phyloP scores from a whole-genome alignment of 108 stramenopile genomes.

The Licmophora abbreviata region DNA sequence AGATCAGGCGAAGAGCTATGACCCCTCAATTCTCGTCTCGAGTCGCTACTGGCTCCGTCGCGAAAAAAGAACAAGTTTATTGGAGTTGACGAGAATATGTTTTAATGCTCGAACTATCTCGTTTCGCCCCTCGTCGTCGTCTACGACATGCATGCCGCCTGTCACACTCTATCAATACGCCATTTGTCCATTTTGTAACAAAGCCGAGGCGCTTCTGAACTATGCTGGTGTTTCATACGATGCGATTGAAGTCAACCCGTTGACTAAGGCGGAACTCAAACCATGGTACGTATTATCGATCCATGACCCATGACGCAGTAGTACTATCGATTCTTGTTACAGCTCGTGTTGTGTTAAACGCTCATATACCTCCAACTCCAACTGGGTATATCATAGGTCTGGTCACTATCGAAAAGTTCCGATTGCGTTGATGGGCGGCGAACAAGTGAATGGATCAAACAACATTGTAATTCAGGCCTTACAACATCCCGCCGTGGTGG shows the following conservation, averaged over 20 bases:
- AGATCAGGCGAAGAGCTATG: no score
- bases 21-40: no score
- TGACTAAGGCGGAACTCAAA: slow-evolving; percentile 82
- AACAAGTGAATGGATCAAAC: slow-evolving; percentile 56
- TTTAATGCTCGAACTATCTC: no score
- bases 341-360: background rate
- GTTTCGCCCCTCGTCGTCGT: background rate
- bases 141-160: slow-evolving; percentile 5
- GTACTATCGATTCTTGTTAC: no score
- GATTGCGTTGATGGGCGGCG: slow-evolving; percentile 50
- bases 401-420: slow-evolving; percentile 85
- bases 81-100: no score
- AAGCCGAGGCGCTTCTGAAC: slow-evolving; percentile 61
- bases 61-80: no score
- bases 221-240: slow-evolving; percentile 50
- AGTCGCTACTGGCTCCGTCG: no score
- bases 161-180: slow-evolving; percentile 80
- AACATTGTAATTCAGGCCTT: slow-evolving; percentile 43
- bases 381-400: slow-evolving; percentile 30
- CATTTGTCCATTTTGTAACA: slow-evolving; percentile 92
- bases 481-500: slow-evolving; percentile 9
- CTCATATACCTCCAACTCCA: background rate
- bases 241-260: slow-evolving; percentile 85
- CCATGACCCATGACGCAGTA: no score
- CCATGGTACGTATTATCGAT: slow-evolving; percentile 21